Evolutionary conservation across 1,284 basidiomycete genomes (phyloP).

Genomic region (Mycosarcoma mackinlayi): DNA sequence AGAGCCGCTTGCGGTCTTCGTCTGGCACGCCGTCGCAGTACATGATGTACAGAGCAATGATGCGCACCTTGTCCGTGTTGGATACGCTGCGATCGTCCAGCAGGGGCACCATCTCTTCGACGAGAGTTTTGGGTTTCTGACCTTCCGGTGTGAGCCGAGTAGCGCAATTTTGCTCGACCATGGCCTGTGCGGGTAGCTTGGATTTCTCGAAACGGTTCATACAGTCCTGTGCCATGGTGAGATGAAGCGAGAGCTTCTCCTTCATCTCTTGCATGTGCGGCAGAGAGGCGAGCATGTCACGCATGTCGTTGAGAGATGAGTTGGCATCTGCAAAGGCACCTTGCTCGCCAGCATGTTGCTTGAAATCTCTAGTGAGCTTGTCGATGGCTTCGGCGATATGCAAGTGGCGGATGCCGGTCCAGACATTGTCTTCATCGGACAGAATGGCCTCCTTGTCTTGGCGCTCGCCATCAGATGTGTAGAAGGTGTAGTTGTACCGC

Average conservation of each 20-base stretch:
- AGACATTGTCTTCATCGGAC: slow-evolving; percentile 87
- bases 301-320: slow-evolving; percentile 94
- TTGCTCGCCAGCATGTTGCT: slow-evolving; percentile 90
- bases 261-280: slow-evolving; percentile 96
- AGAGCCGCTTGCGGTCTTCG: slow-evolving; percentile 91
- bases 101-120: slow-evolving; percentile 98
- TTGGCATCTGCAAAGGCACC: slow-evolving; percentile 79
- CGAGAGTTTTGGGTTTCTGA: slow-evolving; percentile 71
- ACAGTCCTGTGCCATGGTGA: slow-evolving; percentile 97
- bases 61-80: slow-evolving; percentile 85
- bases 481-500: slow-evolving; percentile 79
- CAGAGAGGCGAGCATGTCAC: slow-evolving; percentile 95
- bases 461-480: slow-evolving; percentile 73
- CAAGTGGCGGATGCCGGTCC: slow-evolving; percentile 91
- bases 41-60: slow-evolving; percentile 95
- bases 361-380: slow-evolving; percentile 93
- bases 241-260: slow-evolving; percentile 94
- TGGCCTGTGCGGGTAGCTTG: slow-evolving; percentile 84
- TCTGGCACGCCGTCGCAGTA: slow-evolving; percentile 96
- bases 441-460: slow-evolving; percentile 88
- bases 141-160: slow-evolving; percentile 65
- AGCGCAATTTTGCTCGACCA: slow-evolving; percentile 81
- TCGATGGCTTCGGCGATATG: slow-evolving; percentile 99
- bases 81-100: slow-evolving; percentile 83
- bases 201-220: slow-evolving; percentile 92